Percentiles rank a stretch among this genome's conserved stretches.
Evolutionary conservation across 2,329 filamentous ascomycete species (phyloP).

Genomic region (Didymosphaeria variabile): DNA sequence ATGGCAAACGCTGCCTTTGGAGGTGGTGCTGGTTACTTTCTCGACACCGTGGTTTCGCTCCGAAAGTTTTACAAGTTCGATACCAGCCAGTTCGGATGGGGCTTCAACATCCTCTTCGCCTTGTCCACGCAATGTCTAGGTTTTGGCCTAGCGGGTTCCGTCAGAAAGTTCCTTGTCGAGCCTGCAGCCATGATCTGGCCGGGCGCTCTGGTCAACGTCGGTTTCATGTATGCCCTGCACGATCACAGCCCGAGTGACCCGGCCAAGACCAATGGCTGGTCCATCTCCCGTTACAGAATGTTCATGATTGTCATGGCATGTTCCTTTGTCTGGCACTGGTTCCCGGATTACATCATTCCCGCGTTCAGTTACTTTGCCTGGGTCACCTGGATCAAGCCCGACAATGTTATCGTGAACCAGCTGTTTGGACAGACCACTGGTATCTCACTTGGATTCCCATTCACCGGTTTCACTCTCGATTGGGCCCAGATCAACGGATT

Average conservation of each 20-base stretch:
- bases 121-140: constrained; percentile 33
- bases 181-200: constrained; percentile 41
- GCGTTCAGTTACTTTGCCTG: constrained; percentile 90
- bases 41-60: constrained; percentile 77
- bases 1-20: constrained; percentile 67
- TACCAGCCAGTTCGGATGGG: constrained; percentile 50
- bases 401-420: constrained; percentile 77
- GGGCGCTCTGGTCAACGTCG: constrained; percentile 29
- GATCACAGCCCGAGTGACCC: constrained; percentile 24
- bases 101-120: constrained; percentile 46
- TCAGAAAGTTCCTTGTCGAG: constrained; percentile 32
- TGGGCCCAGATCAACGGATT: constrained; percentile 91
- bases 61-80: constrained; percentile 70
- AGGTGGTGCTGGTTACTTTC: constrained; percentile 68
- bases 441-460: constrained; percentile 81
- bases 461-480: constrained; percentile 88
- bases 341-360: constrained; percentile 82
- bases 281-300: constrained; percentile 81
- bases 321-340: constrained; percentile 83
- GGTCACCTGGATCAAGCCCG: constrained; percentile 86
- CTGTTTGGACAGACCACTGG: constrained; percentile 65
- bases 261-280: constrained; percentile 59
- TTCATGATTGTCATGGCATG: constrained; percentile 77
- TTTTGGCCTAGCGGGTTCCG: constrained; percentile 35
- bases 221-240: constrained; percentile 37